Percentiles rank a stretch among this genome's conserved stretches.
These are phyloP conservation scores for Calonectria henricotiae DNA, from an alignment of 2,329 filamentous ascomycete genomes.

Conservation along the genomic window DNA sequence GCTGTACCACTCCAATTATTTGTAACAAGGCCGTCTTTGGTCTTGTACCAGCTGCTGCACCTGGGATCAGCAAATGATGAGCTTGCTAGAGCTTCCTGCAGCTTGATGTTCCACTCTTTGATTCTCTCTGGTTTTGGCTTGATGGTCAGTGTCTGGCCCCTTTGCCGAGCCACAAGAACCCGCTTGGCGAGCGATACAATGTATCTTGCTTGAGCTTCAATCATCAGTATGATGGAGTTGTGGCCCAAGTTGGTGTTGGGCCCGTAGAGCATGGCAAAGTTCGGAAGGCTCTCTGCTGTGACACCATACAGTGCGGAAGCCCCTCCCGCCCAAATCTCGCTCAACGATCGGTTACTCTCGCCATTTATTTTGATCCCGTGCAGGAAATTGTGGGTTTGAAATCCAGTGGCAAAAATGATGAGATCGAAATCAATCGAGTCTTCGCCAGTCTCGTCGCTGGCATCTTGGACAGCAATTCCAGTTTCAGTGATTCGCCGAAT, in stretches of 20 bases:
- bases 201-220: constrained; percentile 28
- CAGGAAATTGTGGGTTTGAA: constrained; percentile 19
- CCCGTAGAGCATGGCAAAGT: constrained; percentile 32
- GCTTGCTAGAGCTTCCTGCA: constrained; percentile 13
- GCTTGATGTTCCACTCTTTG: constrained; percentile 17
- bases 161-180: constrained; percentile 6
- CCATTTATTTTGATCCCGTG: constrained; percentile 27
- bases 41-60: constrained; percentile 33
- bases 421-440: constrained; percentile 25
- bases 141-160: constrained; percentile 3
- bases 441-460: neutral
- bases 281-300: constrained; percentile 10
- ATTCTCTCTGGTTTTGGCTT: constrained; percentile 10
- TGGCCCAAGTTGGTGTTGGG: constrained; percentile 33
- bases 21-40: constrained; percentile 17
- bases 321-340: constrained; percentile 15
- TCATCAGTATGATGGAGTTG: constrained; percentile 34
- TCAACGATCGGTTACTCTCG: neutral
- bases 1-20: constrained; percentile 32
- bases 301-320: constrained; percentile 24
- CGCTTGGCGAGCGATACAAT: constrained; percentile 4
- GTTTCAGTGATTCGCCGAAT: constrained; percentile 12
- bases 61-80: constrained; percentile 30
- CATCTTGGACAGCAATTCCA: neutral
- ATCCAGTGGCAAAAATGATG: constrained; percentile 24